These are phyloP conservation scores for Hypoxylon subgilvum DNA, from an alignment of 495 filamentous ascomycete species.

Conservation along the genomic window DNA sequence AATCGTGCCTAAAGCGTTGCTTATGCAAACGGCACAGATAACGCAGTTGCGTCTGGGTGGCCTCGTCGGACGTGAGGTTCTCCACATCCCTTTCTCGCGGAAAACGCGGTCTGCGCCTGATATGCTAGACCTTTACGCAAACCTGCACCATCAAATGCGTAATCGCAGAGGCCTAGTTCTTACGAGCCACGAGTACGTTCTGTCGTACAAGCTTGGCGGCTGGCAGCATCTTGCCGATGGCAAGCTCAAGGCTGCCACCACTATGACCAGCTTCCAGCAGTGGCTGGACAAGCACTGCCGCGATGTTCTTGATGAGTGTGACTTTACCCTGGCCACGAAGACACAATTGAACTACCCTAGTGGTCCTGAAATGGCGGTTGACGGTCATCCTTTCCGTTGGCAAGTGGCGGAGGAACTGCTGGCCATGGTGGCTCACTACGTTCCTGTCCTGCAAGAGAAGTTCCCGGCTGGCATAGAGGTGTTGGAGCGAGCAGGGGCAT, in stretches of 20 bases:
- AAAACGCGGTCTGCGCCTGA: conserved; percentile 42
- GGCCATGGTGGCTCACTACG: conserved; percentile 43
- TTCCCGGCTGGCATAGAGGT: conserved; percentile 51
- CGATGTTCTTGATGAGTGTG: conserved; percentile 65
- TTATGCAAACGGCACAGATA: conserved; percentile 58
- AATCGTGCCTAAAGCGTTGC: conserved; percentile 58
- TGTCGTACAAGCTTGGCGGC: conserved; percentile 60
- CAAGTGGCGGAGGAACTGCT: conserved; percentile 51
- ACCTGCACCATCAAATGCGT: conserved; percentile 46
- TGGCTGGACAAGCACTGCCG: conserved; percentile 54
- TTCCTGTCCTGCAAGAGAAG: conserved; percentile 38
- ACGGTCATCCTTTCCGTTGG: conserved; percentile 60
- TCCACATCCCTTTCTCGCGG: conserved; percentile 60
- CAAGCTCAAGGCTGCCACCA: conserved; percentile 43
- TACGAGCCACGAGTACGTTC: conserved; percentile 56
- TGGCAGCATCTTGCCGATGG: conserved; percentile 53
- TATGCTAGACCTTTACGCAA: conserved; percentile 42
- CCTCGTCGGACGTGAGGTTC: conserved; percentile 52
- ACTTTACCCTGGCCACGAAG: conserved; percentile 56
- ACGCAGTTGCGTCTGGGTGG: conserved; percentile 56
- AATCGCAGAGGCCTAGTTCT: conserved; percentile 51
- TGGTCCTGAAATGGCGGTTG: conserved; percentile 54
- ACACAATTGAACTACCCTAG: conserved; percentile 59
- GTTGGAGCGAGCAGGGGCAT: conserved; percentile 40
- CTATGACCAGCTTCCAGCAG: conserved; percentile 53